Conservation (phyloP, 139 green algal species). For the Auxenochlorella protothecoides region DNA sequence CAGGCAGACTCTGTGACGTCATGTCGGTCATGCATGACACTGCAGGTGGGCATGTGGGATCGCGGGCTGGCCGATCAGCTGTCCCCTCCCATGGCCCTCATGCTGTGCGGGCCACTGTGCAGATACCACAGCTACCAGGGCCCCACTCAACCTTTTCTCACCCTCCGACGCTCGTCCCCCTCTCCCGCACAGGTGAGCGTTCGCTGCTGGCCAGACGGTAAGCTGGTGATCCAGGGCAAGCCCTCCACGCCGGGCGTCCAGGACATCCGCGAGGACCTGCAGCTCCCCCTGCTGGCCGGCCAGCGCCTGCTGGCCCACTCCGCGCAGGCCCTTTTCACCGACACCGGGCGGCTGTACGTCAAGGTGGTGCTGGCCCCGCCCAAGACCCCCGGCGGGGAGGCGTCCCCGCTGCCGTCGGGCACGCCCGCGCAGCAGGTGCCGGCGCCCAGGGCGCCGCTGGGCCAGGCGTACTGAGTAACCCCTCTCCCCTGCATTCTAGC, state of each 20-base stretch:
- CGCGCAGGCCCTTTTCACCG: not conserved
- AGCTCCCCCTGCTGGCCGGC: not conserved
- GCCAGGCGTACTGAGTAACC: no score
- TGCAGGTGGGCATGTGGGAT: no score
- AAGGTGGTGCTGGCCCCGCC: not conserved
- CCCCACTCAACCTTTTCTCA: not conserved
- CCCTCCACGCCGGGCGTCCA: not conserved
- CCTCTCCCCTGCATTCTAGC: no score
- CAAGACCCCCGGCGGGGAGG: no score
- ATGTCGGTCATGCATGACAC: no score
- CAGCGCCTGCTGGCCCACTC: not conserved
- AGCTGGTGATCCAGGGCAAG: not conserved
- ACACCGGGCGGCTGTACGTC: slow-evolving; percentile 5
- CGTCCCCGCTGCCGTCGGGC: no score
- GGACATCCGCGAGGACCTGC: not conserved
- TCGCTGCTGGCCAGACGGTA: slow-evolving; percentile 8
- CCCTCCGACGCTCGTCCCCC: not conserved
- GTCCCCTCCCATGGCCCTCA: no score
- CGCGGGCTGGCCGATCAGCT: no score
- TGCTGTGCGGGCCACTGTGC: no score
- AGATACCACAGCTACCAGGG: not conserved
- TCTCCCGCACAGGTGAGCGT: slow-evolving; percentile 3
- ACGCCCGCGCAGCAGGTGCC: no score
- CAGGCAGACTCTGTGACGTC: no score
- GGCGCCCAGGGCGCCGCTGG: not conserved